phyloP scores from a whole-genome alignment of 208 protist species.

The Leishmania tarentolae region DNA sequence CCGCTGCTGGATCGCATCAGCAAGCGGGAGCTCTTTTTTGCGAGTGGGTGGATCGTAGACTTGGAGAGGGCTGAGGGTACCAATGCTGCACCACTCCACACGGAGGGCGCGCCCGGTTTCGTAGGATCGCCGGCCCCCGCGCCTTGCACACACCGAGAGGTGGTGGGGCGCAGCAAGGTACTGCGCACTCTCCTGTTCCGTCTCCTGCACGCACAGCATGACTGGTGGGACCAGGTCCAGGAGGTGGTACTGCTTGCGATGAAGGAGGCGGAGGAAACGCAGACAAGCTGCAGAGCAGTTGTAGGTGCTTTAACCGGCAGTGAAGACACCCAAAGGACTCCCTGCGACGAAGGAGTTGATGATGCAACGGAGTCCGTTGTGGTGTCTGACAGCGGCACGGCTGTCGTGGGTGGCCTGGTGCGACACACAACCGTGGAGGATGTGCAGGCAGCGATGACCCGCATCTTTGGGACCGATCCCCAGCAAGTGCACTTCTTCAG shows the following conservation, averaged over 20 bases:
- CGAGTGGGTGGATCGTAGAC: conserved; percentile 43
- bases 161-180: conserved; percentile 46
- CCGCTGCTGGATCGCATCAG: conserved; percentile 40
- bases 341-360: not conserved
- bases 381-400: not conserved
- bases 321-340: not conserved
- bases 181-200: conserved; percentile 41
- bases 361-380: not conserved
- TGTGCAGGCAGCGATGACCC: conserved; percentile 18
- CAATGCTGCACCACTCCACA: not conserved
- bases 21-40: conserved; percentile 39
- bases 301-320: not conserved
- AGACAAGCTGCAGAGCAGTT: not conserved
- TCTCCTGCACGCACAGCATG: conserved; percentile 23
- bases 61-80: conserved; percentile 10
- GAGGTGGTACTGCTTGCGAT: conserved; percentile 35
- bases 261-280: not conserved
- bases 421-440: not conserved
- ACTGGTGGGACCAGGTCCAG: conserved; percentile 44
- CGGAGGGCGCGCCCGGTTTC: not conserved
- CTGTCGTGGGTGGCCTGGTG: not conserved
- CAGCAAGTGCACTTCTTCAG: conserved; percentile 29
- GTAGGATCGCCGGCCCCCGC: not conserved
- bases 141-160: conserved; percentile 29
- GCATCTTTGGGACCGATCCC: conserved; percentile 26